These are phyloP conservation scores for Citrus trifoliata DNA, from an alignment of 345 rosid genomes.

Conservation along the genomic window DNA sequence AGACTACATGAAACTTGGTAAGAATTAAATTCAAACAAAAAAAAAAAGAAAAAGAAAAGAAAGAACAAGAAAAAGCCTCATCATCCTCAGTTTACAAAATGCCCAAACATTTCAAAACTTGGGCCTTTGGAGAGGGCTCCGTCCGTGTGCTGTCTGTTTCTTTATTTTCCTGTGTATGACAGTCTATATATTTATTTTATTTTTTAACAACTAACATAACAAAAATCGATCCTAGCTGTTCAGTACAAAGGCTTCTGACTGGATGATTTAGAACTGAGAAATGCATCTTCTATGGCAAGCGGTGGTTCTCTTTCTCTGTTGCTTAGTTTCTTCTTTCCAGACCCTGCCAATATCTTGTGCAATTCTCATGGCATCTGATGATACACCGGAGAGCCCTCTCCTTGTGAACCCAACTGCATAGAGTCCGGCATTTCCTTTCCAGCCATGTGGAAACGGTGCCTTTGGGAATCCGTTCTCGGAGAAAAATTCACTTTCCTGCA, in stretches of 20 bases:
- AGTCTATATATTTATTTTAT: not conserved
- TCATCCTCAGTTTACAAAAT: conserved; percentile 53
- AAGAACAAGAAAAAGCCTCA: conserved; percentile 30
- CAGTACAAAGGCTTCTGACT: not conserved
- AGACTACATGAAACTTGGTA: not conserved
- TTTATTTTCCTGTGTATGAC: conserved; percentile 6
- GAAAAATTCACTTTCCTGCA: conserved; percentile 78
- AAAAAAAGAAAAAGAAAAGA: not conserved
- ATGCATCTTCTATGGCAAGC: conserved; percentile 66
- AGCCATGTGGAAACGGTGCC: conserved; percentile 60
- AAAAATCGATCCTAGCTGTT: not conserved
- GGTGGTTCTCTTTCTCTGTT: conserved; percentile 45
- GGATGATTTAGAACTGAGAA: conserved; percentile 47
- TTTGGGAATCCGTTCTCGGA: conserved; percentile 70
- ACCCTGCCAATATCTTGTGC: conserved; percentile 73
- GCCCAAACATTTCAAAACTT: conserved; percentile 43
- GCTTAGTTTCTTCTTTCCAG: conserved; percentile 82
- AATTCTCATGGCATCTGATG: conserved; percentile 66
- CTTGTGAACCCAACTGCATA: conserved; percentile 92
- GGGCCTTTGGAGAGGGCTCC: conserved; percentile 69
- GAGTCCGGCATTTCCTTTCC: conserved; percentile 81
- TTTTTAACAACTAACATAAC: not conserved
- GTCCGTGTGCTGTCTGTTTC: conserved; percentile 18
- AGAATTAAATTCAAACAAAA: not conserved
- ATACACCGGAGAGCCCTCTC: conserved; percentile 89